Evolutionary conservation across 257 asterid species (phyloP).

Genomic region (Mitragyna speciosa): DNA sequence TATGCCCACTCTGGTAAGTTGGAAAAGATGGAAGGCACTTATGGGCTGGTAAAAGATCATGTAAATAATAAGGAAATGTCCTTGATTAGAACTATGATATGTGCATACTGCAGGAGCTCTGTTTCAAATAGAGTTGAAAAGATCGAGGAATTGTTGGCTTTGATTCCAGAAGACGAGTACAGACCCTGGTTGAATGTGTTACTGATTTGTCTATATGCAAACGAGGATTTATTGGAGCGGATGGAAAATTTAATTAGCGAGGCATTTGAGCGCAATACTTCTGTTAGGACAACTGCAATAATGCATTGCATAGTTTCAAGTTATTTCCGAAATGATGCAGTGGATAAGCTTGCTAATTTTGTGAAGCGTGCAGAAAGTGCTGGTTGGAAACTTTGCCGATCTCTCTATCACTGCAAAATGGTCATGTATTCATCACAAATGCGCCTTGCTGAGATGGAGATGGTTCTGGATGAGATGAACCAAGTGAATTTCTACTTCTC

Average conservation of each 20-base stretch:
- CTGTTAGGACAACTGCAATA: conserved; percentile 35
- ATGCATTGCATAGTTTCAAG: conserved; percentile 61
- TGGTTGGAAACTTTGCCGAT: conserved; percentile 75
- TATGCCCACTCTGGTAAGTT: conserved; percentile 69
- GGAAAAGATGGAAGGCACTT: conserved; percentile 75
- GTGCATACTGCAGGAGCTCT: conserved; percentile 68
- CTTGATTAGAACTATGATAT: conserved; percentile 62
- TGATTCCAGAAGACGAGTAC: conserved; percentile 59
- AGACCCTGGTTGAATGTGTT: conserved; percentile 67
- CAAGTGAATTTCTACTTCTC: conserved; percentile 46
- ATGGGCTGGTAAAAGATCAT: conserved; percentile 49
- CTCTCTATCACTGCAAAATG: conserved; percentile 86
- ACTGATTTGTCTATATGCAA: conserved; percentile 71
- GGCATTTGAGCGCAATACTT: conserved; percentile 58
- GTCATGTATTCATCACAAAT: conserved; percentile 63
- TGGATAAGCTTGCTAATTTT: conserved; percentile 70
- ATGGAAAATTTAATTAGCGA: conserved; percentile 63
- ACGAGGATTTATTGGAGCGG: conserved; percentile 55
- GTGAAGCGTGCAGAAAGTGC: conserved; percentile 57
- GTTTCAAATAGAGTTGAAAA: conserved; percentile 48
- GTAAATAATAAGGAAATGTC: conserved; percentile 36
- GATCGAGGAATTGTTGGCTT: conserved; percentile 54
- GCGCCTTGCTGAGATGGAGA: conserved; percentile 86
- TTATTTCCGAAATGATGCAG: conserved; percentile 70
- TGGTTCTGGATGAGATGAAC: conserved; percentile 70